These are phyloP conservation scores for Aurantiochytrium sp. DNA, from an alignment of 108 stramenopile genomes.

Conservation along the genomic window DNA sequence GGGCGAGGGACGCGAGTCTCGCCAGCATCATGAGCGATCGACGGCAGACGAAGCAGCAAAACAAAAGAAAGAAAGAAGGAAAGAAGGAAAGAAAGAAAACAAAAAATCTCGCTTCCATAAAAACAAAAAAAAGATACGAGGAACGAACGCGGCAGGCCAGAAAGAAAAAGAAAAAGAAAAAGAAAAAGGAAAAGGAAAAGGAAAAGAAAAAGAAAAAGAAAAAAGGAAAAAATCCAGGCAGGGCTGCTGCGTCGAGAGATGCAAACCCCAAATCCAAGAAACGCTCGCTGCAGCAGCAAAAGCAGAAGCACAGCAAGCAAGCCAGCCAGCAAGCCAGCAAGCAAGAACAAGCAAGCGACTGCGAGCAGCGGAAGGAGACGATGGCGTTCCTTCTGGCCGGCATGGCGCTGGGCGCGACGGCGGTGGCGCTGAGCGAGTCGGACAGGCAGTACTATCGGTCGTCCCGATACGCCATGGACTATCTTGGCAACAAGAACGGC, in stretches of 20 bases:
- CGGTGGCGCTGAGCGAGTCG: not conserved
- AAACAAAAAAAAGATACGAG: too few species aligned
- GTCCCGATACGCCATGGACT: not conserved
- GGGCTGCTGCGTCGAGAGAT: not conserved
- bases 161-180: too few species aligned
- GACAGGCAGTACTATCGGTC: not conserved
- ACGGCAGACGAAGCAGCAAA: too few species aligned
- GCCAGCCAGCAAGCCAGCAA: not conserved
- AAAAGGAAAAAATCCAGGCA: not conserved
- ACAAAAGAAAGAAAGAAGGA: too few species aligned
- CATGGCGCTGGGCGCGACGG: not conserved
- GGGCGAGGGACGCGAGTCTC: too few species aligned
- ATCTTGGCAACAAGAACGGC: constrained; percentile 1
- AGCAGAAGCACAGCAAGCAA: not conserved
- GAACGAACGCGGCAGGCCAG: too few species aligned
- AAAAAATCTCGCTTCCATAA: too few species aligned
- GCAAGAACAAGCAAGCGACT: not conserved
- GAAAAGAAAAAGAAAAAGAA: too few species aligned
- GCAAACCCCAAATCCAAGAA: not conserved
- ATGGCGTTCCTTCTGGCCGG: constrained; percentile 11
- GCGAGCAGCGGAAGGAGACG: not conserved
- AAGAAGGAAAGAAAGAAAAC: too few species aligned
- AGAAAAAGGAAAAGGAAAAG: not conserved
- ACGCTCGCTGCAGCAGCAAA: not conserved
- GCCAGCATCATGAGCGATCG: too few species aligned